phyloP scores from a whole-genome alignment of 148 eudicot genomes.

The Diospyros lotus region DNA sequence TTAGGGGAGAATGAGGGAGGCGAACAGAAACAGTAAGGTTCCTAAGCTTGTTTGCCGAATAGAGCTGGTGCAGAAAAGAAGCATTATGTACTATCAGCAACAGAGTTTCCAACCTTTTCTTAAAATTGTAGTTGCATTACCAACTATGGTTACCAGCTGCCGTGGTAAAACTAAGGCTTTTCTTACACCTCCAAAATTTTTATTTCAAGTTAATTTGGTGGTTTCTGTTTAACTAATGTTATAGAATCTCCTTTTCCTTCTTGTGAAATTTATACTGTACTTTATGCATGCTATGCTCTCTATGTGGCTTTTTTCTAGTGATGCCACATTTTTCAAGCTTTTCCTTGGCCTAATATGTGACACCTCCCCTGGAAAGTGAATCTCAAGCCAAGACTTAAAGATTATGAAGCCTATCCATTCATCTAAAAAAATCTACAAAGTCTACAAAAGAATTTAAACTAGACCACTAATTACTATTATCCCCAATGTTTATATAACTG shows the following conservation, averaged over 20 bases:
- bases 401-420: too few species aligned
- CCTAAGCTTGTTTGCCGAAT: constrained; percentile 69
- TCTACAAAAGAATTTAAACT: too few species aligned
- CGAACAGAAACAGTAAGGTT: constrained; percentile 55
- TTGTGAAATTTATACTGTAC: neutral
- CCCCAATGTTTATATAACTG: too few species aligned
- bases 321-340: neutral
- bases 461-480: too few species aligned
- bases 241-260: neutral
- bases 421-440: too few species aligned
- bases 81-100: constrained; percentile 95
- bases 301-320: neutral
- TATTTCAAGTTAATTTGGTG: neutral
- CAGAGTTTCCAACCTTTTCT: constrained; percentile 74
- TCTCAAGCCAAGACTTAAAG: too few species aligned
- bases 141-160: constrained; percentile 93
- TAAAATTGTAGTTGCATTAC: constrained; percentile 84
- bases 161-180: constrained; percentile 53
- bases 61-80: constrained; percentile 84
- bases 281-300: neutral
- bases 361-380: too few species aligned
- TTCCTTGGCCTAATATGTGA: neutral
- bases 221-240: neutral
- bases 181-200: neutral
- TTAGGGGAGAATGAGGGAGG: constrained; percentile 87